Conservation (phyloP, 805 yeast species). For the Blastobotrys robertii region DNA sequence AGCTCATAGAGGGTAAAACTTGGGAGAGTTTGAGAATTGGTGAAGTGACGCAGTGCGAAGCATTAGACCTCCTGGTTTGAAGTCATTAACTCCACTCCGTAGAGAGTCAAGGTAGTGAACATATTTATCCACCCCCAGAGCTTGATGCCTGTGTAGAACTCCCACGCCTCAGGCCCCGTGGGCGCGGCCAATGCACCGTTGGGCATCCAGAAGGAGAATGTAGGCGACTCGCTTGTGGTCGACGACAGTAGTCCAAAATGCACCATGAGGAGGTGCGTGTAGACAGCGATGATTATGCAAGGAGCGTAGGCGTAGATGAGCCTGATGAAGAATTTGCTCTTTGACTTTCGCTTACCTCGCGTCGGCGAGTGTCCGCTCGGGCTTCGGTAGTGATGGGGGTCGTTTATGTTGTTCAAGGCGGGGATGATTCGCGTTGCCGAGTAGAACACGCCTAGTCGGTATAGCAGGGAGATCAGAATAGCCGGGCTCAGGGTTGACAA, state of each 20-base stretch:
- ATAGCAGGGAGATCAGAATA: slow-evolving; percentile 69
- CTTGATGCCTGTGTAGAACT: slow-evolving; percentile 33
- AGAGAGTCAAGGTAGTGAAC: slow-evolving; percentile 66
- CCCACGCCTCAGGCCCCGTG: slow-evolving; percentile 47
- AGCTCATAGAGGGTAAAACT: too few relatives aligned
- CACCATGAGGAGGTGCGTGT: slow-evolving; percentile 87
- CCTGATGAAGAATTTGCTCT: slow-evolving; percentile 25
- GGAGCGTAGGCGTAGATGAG: slow-evolving; percentile 79
- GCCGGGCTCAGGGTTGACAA: slow-evolving; percentile 66
- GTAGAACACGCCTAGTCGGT: slow-evolving; percentile 72
- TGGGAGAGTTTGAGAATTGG: too few relatives aligned
- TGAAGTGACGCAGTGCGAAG: too few relatives aligned
- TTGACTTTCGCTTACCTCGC: slow-evolving; percentile 5
- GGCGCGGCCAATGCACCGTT: too few relatives aligned
- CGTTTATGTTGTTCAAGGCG: slow-evolving; percentile 17
- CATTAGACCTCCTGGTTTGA: slow-evolving; percentile 12
- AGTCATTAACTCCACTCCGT: slow-evolving; percentile 60
- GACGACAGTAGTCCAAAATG: slow-evolving; percentile 60
- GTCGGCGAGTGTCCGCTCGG: neutral
- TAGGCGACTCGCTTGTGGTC: too few relatives aligned
- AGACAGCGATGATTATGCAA: slow-evolving; percentile 87
- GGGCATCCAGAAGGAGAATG: too few relatives aligned
- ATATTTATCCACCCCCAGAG: slow-evolving; percentile 97
- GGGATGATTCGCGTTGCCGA: slow-evolving; percentile 95
- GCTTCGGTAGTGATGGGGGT: neutral